These are phyloP conservation scores for Trypanosoma scelopori DNA, from an alignment of 208 protist species.

Conservation along the genomic window DNA sequence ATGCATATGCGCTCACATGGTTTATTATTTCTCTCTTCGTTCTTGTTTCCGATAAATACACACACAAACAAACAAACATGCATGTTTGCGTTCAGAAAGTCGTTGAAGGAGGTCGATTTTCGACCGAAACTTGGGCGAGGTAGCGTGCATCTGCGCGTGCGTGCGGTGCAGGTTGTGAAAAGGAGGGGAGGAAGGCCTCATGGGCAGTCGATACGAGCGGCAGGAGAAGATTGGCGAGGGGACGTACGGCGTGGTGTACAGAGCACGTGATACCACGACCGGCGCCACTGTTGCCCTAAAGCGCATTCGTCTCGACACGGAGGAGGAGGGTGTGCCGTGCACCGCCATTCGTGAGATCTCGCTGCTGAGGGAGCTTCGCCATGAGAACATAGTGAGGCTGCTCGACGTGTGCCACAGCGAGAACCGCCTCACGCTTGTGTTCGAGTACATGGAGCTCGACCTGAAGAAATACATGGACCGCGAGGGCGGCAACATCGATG, in stretches of 20 bases:
- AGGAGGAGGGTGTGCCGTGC: constrained; percentile 92
- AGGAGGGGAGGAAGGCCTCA: too few relatives aligned
- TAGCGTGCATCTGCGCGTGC: too few relatives aligned
- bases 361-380: constrained; percentile 95
- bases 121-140: too few relatives aligned
- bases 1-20: too few relatives aligned
- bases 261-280: constrained; percentile 77
- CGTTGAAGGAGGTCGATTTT: too few relatives aligned
- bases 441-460: constrained; percentile 97
- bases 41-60: too few relatives aligned
- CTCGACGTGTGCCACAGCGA: constrained; percentile 96
- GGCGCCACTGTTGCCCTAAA: constrained; percentile 83
- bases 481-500: constrained; percentile 53
- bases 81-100: too few relatives aligned
- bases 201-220: constrained; percentile 75
- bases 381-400: constrained; percentile 94
- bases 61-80: too few relatives aligned
- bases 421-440: constrained; percentile 95
- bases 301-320: constrained; percentile 75
- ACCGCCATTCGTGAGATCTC: constrained; percentile 95
- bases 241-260: constrained; percentile 97
- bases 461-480: constrained; percentile 96
- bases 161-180: too few relatives aligned
- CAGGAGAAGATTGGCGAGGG: constrained; percentile 95
- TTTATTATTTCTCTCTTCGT: too few relatives aligned